These are phyloP conservation scores for Neofusicoccum umdonicola DNA, from an alignment of 2,329 filamentous ascomycete species.

Conservation along the genomic window DNA sequence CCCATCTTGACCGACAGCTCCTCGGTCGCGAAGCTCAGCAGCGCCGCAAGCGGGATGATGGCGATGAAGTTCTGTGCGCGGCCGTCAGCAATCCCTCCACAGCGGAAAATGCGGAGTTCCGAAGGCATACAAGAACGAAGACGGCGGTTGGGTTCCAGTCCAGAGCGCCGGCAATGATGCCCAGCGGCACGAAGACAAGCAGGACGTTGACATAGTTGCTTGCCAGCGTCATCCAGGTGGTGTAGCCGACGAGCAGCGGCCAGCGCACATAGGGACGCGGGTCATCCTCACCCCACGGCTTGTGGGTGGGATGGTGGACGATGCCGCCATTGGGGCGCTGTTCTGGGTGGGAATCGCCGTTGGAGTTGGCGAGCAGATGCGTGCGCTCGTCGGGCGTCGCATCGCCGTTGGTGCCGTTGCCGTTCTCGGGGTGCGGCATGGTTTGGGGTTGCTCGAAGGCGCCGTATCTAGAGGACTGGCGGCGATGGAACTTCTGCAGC, in stretches of 20 bases:
- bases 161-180: conserved; percentile 64
- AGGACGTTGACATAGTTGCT: conserved; percentile 65
- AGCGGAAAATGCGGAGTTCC: not conserved
- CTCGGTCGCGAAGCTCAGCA: conserved; percentile 75
- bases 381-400: not conserved
- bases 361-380: not conserved
- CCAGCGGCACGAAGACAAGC: conserved; percentile 71
- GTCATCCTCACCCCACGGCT: conserved; percentile 14
- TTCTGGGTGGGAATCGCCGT: not conserved
- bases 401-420: conserved; percentile 6
- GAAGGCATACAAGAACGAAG: conserved; percentile 55
- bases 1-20: conserved; percentile 71
- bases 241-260: conserved; percentile 31
- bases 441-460: not conserved
- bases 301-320: not conserved
- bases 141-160: conserved; percentile 65
- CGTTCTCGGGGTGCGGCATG: conserved; percentile 15
- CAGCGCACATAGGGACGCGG: conserved; percentile 27
- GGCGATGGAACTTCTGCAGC: conserved; percentile 14
- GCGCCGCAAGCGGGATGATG: conserved; percentile 71
- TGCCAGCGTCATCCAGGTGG: conserved; percentile 43
- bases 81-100: not conserved
- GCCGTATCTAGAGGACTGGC: conserved; percentile 4
- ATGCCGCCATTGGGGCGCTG: not conserved
- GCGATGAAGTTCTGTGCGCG: conserved; percentile 65